Base-by-base conservation (phyloP, 2,329 filamentous ascomycete species). In the Chaetomiaceae sp. region DNA sequence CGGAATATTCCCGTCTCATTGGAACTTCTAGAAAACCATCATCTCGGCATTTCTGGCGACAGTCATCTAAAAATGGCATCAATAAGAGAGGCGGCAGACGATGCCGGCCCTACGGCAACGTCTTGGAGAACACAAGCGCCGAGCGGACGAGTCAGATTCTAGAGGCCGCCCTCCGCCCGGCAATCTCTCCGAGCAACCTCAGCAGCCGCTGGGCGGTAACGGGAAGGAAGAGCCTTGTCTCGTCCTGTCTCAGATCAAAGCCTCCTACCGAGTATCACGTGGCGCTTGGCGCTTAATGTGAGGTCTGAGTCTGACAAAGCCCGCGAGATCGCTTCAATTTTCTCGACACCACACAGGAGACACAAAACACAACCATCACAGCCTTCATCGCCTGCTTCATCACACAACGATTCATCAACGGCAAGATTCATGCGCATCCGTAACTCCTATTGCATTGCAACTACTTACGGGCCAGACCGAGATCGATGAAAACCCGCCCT, bases 211-310 rank as follows among this genome's bases (percentile, higher is more conserved):
- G 15, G n/a, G n/a, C n/a, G n/a, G n/a, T n/a, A 31, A 3, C 22
- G 6, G 4, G 20, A 40, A 11, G 4, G 12, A 40, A 25, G 22
- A 40, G 20, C 2, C 22, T 27, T 43, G 40, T 43, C 40, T 43
- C 42, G 34, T 27, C 27, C 7, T 47, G 34, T 34, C 33, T 47
- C 34, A 39, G 33, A 29, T 23, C n/a, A 31, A 11, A 15, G 5
- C 9, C 22, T n/a, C n/a, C n/a, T n/a, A n/a, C n/a, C 23, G 23
- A 20, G 25, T n/a, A n/a, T 48, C 46, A 39, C 46, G 45, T 47
- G 45, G 45, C 33, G 45, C 45, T 37, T 47, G 45, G 45, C 45
- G 45, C n/a, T 20, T 45, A 45, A 31, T 25, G 25, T 27, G 5
- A n/a, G n/a, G n/a, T n/a, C n/a, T n/a, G n/a, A n/a, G n/a, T n/a